Evolutionary conservation across 2,329 filamentous ascomycete genomes (phyloP).

Genomic region (Cercospora zeae-maydis): DNA sequence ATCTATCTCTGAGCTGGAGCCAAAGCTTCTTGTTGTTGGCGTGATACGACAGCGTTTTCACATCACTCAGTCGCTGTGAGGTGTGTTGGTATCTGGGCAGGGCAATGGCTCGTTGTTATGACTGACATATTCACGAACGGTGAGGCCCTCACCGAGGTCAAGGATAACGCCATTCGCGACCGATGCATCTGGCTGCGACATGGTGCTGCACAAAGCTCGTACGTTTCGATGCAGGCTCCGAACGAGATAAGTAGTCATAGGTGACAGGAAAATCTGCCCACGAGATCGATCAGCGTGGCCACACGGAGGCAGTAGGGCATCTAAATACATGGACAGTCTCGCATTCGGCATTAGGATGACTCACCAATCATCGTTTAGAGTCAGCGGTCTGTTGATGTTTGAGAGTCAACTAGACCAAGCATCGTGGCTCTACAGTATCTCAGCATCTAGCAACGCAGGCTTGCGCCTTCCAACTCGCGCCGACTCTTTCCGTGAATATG

Average conservation of each 20-base stretch:
- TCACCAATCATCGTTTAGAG: background rate
- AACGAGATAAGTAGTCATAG: background rate
- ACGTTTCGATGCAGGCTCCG: background rate
- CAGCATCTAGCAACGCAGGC: background rate
- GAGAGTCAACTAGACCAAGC: background rate
- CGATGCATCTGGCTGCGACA: background rate
- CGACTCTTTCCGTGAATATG: background rate
- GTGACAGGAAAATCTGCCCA: background rate
- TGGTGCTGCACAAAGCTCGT: background rate
- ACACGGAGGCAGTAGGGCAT: background rate
- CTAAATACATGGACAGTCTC: too few species aligned
- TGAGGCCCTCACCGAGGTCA: conserved; percentile 10
- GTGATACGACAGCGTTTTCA: conserved; percentile 15
- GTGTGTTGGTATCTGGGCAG: background rate
- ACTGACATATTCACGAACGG: conserved; percentile 18
- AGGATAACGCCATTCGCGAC: background rate
- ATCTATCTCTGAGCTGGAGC: conserved; percentile 39
- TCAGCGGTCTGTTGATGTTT: background rate
- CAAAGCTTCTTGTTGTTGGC: conserved; percentile 36
- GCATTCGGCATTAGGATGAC: background rate
- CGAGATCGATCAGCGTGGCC: background rate
- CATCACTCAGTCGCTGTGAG: conserved; percentile 1
- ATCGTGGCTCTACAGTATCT: background rate
- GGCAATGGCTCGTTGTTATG: background rate
- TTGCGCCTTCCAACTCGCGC: background rate